Percentiles rank a stretch among this genome's conserved stretches.
Conservation (phyloP, 352 stramenopile genomes). For the Thraustochytrium striatum region DNA sequence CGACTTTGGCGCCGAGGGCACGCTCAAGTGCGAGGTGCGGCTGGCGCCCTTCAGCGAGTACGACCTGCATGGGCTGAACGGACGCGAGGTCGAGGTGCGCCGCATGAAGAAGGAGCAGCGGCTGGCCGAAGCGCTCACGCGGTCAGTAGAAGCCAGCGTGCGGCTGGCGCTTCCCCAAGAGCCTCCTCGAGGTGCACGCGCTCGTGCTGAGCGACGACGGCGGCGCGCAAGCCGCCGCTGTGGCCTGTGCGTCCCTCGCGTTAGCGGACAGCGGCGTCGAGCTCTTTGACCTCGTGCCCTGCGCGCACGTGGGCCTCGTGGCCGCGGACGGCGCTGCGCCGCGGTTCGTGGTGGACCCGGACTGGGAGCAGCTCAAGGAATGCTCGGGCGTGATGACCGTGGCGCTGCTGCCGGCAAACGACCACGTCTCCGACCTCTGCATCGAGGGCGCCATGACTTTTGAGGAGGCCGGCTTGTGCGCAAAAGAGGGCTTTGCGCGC, state of each 20-base stretch:
- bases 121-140: constrained; percentile 54
- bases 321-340: constrained; percentile 50
- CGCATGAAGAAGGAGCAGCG: constrained; percentile 60
- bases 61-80: constrained; percentile 22
- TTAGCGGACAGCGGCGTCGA: constrained; percentile 79
- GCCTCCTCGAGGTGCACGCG: constrained; percentile 76
- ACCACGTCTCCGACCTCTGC: constrained; percentile 75
- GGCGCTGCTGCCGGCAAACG: constrained; percentile 74
- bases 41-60: constrained; percentile 35
- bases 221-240: constrained; percentile 69
- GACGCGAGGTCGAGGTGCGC: constrained; percentile 28
- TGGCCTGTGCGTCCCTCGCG: constrained; percentile 77
- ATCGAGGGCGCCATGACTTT: constrained; percentile 72
- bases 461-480: constrained; percentile 68
- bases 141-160: constrained; percentile 71
- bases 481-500: constrained; percentile 79
- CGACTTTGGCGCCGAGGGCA: constrained; percentile 19
- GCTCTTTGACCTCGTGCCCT: constrained; percentile 81
- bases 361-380: constrained; percentile 62
- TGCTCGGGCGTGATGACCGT: constrained; percentile 67
- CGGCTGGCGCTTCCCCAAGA: constrained; percentile 81
- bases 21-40: constrained; percentile 6
- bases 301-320: constrained; percentile 61
- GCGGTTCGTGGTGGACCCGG: constrained; percentile 69
- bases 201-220: constrained; percentile 78